Evolutionary conservation across 2,329 filamentous ascomycete genomes (phyloP).

Genomic region (Aspergillus vadensis): DNA sequence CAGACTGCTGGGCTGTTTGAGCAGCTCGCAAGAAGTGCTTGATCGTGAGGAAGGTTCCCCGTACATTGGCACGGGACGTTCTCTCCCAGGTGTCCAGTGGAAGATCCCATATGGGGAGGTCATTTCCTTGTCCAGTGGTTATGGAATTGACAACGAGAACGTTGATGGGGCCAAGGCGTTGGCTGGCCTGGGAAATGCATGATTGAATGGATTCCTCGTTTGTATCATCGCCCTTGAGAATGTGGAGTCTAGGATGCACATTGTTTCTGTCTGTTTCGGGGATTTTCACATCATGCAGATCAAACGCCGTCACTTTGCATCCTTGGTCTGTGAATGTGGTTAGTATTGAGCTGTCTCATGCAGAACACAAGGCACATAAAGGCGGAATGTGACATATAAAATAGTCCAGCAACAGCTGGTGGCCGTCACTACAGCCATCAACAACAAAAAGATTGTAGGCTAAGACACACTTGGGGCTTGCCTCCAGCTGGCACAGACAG

Average conservation of each 20-base stretch:
- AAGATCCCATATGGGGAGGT: conserved; percentile 52
- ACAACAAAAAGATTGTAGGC: background rate
- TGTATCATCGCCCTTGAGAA: conserved; percentile 51
- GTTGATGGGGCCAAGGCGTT: conserved; percentile 8
- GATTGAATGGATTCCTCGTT: conserved; percentile 49
- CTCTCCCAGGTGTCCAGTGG: conserved; percentile 55
- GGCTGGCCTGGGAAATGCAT: conserved; percentile 34
- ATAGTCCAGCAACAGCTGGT: background rate
- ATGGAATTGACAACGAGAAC: background rate
- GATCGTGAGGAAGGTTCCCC: conserved; percentile 58
- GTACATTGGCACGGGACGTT: conserved; percentile 53
- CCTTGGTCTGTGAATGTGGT: conserved; percentile 47
- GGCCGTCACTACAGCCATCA: background rate
- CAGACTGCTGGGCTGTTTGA: conserved; percentile 41
- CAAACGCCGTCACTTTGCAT: conserved; percentile 58
- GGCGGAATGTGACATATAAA: background rate
- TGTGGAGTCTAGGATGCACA: conserved; percentile 40
- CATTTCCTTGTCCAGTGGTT: background rate
- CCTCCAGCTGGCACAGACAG: background rate
- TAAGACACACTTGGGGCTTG: background rate
- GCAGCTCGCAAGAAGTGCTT: conserved; percentile 56
- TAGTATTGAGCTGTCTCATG: background rate
- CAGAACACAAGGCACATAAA: background rate
- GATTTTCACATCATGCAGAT: conserved; percentile 44
- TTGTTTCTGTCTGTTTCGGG: conserved; percentile 26